A percentile compares a stretch with the other conserved stretches of the same genome.
These are phyloP conservation scores for Zhuliangozyma blackwelliae DNA, from an alignment of 1,139 yeast genomes.

Conservation along the genomic window DNA sequence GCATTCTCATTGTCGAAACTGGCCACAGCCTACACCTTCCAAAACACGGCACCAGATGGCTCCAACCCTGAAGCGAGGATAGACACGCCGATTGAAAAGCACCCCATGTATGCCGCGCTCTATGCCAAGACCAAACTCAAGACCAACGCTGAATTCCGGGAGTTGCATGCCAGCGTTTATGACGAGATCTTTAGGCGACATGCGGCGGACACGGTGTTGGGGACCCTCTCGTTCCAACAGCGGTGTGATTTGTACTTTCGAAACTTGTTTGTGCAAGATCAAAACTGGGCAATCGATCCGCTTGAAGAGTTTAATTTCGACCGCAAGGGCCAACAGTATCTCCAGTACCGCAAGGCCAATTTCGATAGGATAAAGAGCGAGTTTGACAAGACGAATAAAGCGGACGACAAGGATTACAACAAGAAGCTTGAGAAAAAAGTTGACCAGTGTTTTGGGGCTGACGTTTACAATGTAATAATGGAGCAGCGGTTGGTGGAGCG, in stretches of 20 bases:
- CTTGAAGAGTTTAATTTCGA: conserved; percentile 17
- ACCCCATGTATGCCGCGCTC: background rate
- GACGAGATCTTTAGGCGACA: too few species aligned
- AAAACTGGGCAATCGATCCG: conserved; percentile 25
- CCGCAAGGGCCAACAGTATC: conserved; percentile 7
- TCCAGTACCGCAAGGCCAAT: conserved; percentile 3
- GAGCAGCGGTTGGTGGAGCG: conserved; percentile 30
- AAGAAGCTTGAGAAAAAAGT: conserved; percentile 3
- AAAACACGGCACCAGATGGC: too few species aligned
- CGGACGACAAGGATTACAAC: background rate
- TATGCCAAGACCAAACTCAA: too few species aligned
- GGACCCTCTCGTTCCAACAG: conserved; percentile 11
- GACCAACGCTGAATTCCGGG: too few species aligned
- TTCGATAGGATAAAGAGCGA: conserved; percentile 6
- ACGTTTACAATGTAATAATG: background rate
- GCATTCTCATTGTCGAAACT: too few species aligned
- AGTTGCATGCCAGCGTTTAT: too few species aligned
- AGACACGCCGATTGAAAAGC: background rate
- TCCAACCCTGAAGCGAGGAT: background rate
- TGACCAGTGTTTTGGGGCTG: conserved; percentile 1
- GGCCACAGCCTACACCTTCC: too few species aligned
- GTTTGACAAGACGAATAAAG: conserved; percentile 2
- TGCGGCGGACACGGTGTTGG: background rate
- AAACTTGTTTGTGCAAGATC: conserved; percentile 17
- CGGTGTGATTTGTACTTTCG: conserved; percentile 28